Evolutionary conservation across 768 basidiomycete genomes (phyloP).

Genomic region (Hortiboletus campestris): DNA sequence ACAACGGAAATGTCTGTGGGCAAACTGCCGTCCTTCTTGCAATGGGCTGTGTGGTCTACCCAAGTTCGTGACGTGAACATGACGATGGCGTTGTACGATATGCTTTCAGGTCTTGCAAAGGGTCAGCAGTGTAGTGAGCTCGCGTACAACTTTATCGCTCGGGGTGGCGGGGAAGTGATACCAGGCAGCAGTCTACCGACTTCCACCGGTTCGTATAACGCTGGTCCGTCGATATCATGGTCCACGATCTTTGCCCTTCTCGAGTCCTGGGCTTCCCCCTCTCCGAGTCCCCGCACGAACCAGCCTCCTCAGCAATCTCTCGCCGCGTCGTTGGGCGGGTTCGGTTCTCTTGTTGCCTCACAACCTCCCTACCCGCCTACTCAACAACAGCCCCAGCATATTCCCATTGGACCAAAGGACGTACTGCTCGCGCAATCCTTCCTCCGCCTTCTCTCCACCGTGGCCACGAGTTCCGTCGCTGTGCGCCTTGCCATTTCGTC

Average conservation of each 20-base stretch:
- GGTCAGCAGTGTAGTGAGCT: constrained; percentile 84
- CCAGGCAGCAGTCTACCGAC: constrained; percentile 53
- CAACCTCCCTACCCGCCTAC: constrained; percentile 31
- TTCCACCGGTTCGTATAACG: constrained; percentile 35
- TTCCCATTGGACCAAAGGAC: constrained; percentile 63
- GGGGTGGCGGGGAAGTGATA: constrained; percentile 69
- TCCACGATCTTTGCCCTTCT: constrained; percentile 68
- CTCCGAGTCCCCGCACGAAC: constrained; percentile 44
- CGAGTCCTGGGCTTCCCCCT: constrained; percentile 68
- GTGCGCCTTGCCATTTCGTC: constrained; percentile 77
- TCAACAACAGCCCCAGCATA: constrained; percentile 41
- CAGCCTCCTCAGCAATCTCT: constrained; percentile 44
- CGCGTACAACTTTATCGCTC: constrained; percentile 84
- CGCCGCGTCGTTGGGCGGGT: constrained; percentile 28
- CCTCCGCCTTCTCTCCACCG: constrained; percentile 73
- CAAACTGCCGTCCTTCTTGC: constrained; percentile 72
- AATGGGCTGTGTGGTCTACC: constrained; percentile 89
- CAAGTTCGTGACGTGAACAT: constrained; percentile 69
- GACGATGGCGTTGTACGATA: constrained; percentile 82
- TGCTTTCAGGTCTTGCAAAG: constrained; percentile 80
- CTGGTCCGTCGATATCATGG: constrained; percentile 73
- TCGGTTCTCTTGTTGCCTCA: constrained; percentile 28
- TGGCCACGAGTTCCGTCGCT: constrained; percentile 70
- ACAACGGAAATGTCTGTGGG: constrained; percentile 58
- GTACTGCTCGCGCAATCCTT: constrained; percentile 78